Evolutionary conservation across 2,329 filamentous ascomycete species (phyloP).

Genomic region (Ciborinia camelliae): DNA sequence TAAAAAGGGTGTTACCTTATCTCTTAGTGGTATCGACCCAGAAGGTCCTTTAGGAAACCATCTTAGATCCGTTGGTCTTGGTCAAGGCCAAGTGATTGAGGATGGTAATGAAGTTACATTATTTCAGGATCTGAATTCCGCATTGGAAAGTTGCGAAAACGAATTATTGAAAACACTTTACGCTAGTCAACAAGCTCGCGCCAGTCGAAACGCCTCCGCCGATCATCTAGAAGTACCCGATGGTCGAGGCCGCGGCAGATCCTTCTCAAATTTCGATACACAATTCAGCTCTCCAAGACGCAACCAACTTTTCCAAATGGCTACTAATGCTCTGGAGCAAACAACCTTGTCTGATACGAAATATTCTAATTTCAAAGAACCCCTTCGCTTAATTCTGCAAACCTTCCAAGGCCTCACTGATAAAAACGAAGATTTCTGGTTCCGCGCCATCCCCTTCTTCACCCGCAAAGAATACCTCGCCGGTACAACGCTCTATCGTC

Average conservation of each 20-base stretch:
- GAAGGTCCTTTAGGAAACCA: slow-evolving; percentile 72
- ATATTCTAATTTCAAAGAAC: slow-evolving; percentile 87
- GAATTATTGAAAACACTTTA: slow-evolving; percentile 82
- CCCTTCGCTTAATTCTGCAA: slow-evolving; percentile 85
- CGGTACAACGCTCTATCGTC: slow-evolving; percentile 72
- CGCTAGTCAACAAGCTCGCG: slow-evolving; percentile 60
- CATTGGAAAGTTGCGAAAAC: slow-evolving; percentile 92
- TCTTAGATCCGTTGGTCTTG: slow-evolving; percentile 80
- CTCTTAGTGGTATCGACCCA: slow-evolving; percentile 78
- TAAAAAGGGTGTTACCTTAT: slow-evolving; percentile 72
- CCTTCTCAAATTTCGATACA: slow-evolving; percentile 50
- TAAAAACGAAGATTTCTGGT: slow-evolving; percentile 95
- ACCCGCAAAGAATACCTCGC: slow-evolving; percentile 61
- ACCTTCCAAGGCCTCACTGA: slow-evolving; percentile 87
- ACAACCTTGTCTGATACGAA: slow-evolving; percentile 53
- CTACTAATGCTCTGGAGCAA: slow-evolving; percentile 69
- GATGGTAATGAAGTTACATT: slow-evolving; percentile 72
- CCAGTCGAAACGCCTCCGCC: slow-evolving; percentile 42
- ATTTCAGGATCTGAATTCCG: slow-evolving; percentile 87
- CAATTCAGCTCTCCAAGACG: slow-evolving; percentile 74
- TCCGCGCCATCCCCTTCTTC: slow-evolving; percentile 74
- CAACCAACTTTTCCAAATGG: slow-evolving; percentile 73
- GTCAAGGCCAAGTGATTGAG: slow-evolving; percentile 41
- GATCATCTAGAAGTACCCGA: slow-evolving; percentile 32
- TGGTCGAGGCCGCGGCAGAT: slow-evolving; percentile 20